Base-by-base conservation (phyloP, 176 grass and related monocot species). In the Olyra latifolia region DNA sequence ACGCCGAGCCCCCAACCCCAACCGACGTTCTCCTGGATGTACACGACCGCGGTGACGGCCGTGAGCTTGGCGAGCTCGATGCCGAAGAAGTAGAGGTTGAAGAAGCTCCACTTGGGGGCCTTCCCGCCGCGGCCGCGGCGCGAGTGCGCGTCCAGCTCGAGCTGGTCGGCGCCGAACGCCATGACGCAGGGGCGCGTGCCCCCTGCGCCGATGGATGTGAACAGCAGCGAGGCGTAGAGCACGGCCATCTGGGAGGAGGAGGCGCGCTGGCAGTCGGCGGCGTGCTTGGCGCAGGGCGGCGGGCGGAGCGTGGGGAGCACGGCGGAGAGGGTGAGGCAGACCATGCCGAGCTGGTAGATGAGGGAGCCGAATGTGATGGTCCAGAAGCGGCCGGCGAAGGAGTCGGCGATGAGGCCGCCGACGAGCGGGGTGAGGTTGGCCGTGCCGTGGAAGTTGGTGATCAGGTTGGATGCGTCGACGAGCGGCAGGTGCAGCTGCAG, bases 331-430 rank as follows among this genome's bases (percentile, higher is more conserved):
- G 93, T 95, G 47, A 95, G 93, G 72, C 74, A 80, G 42, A 95
- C 58, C 93, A 95, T 95, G 87, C 93, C 93, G 16, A 95, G 62
- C 87, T 95, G 87, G 87, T 95, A 95, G 62, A 95, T n/a, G 61
- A 95, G 6, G 54, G 93, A 90, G 70, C 93, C 93, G 15, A 81
- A 75, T 1, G 88, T 84, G 68, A 91, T 94, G 15, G 85, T 92
- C 89, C 91, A 90, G 88, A 90, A 97, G 48, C 94, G 89, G 71
- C 94, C 94, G 11, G 89, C 87, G 75, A 90, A 94, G 71, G 94
- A 91, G 83, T 97, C 91, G 10, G 94, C 89, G 30, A 94, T 84
- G 71, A 97, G 72, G 39, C 84, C 94, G 17, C 91, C 94, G 27
- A 97, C 5, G 42, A 97, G 62, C 19, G 94, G 94, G 5, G 91